phyloP scores from a whole-genome alignment of 768 basidiomycete species.

The Trametes gibbosa region DNA sequence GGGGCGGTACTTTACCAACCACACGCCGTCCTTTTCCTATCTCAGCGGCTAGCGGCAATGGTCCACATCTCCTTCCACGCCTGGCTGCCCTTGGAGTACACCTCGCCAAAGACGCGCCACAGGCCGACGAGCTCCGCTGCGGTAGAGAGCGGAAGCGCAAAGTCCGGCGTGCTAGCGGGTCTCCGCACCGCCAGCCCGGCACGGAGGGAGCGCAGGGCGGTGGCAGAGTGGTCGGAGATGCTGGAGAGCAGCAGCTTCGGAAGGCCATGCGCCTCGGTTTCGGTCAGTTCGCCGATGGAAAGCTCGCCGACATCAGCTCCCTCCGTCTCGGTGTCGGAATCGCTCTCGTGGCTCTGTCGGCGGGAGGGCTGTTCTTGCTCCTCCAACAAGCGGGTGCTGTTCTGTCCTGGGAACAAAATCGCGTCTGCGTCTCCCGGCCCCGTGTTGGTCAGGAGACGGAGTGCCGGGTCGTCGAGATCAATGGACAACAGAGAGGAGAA shows the following conservation, averaged over 20 bases:
- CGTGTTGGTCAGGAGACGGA: constrained; percentile 36
- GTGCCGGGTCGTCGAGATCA: constrained; percentile 39
- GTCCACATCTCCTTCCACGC: constrained; percentile 27
- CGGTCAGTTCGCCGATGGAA: not conserved
- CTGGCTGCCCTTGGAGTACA: constrained; percentile 20
- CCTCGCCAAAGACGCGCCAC: constrained; percentile 21
- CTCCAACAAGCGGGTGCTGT: constrained; percentile 11
- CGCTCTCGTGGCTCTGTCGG: not conserved
- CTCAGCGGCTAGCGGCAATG: no score
- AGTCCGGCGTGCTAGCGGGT: not conserved
- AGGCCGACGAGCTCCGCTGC: constrained; percentile 11
- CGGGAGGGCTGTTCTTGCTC: not conserved
- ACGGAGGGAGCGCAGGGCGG: constrained; percentile 19
- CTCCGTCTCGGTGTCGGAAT: not conserved
- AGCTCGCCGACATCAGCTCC: not conserved
- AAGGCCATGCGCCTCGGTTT: constrained; percentile 9
- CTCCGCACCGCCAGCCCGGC: constrained; percentile 12
- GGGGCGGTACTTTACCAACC: not conserved
- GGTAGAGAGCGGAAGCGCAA: constrained; percentile 12
- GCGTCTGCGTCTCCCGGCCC: constrained; percentile 28
- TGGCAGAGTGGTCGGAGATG: constrained; percentile 17
- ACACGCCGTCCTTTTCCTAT: not conserved
- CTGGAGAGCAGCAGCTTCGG: constrained; percentile 17
- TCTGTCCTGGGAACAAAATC: constrained; percentile 33
- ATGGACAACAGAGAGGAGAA: constrained; percentile 35